A percentile compares a stretch with the other conserved stretches of the same genome.
Conservation (phyloP, 169 alveolate genomes). For the Plasmodium gonderi region DNA sequence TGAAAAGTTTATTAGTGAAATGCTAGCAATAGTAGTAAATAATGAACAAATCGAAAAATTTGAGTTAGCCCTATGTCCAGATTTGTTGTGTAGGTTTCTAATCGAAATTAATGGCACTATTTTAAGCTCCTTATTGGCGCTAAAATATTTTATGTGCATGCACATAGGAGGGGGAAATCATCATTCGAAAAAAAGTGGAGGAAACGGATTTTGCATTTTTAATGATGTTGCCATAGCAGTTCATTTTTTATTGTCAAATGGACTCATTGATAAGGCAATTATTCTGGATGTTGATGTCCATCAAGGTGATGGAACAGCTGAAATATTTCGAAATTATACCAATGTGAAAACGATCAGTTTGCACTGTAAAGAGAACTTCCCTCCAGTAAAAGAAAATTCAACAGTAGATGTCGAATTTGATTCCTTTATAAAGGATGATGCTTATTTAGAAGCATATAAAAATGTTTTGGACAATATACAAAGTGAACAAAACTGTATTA, state of each 20-base stretch:
- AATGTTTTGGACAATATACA: slow-evolving; percentile 14
- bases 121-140: slow-evolving; percentile 19
- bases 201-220: slow-evolving; percentile 75
- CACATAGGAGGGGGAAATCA: slow-evolving; percentile 76
- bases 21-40: slow-evolving; percentile 24
- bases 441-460: slow-evolving; percentile 10
- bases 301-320: slow-evolving; percentile 81
- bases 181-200: slow-evolving; percentile 62
- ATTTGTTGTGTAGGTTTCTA: slow-evolving; percentile 24
- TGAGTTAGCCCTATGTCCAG: slow-evolving; percentile 12
- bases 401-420: slow-evolving; percentile 31
- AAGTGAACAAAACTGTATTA: slow-evolving; percentile 11
- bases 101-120: slow-evolving; percentile 45
- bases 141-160: slow-evolving; percentile 43
- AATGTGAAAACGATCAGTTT: slow-evolving; percentile 67
- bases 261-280: slow-evolving; percentile 27
- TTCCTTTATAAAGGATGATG: slow-evolving; percentile 18
- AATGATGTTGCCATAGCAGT: slow-evolving; percentile 74
- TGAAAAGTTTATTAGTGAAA: not conserved
- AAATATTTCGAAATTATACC: slow-evolving; percentile 22
- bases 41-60: slow-evolving; percentile 13
- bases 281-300: slow-evolving; percentile 78
- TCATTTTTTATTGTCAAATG: slow-evolving; percentile 53
- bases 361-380: slow-evolving; percentile 77
- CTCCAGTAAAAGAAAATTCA: slow-evolving; percentile 57